phyloP scores from a whole-genome alignment of 2,329 filamentous ascomycete species.

The Pseudogymnoascus sp. region DNA sequence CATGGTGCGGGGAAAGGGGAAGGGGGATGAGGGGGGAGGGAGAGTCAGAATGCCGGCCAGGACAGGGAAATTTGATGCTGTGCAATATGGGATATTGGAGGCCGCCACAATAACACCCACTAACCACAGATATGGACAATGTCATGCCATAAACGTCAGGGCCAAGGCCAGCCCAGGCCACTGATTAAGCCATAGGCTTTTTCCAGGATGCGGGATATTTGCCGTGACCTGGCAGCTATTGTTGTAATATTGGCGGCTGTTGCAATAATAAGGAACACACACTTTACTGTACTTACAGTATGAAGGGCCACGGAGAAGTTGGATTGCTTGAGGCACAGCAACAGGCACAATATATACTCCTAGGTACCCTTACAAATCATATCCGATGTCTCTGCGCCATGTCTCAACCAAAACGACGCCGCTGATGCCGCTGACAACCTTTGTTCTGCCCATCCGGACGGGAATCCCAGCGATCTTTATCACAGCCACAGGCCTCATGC shows the following conservation, averaged over 20 bases:
- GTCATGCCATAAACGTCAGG: neutral
- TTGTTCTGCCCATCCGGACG: neutral
- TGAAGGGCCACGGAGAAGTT: no score
- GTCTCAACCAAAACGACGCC: neutral
- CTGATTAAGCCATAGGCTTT: no score
- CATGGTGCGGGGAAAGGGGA: neutral
- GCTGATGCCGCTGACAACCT: constrained; percentile 1
- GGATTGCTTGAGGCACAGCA: no score
- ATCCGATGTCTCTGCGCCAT: neutral
- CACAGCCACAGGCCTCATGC: neutral
- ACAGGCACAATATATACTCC: neutral
- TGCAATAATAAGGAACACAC: neutral
- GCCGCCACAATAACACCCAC: neutral
- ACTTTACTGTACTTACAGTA: neutral
- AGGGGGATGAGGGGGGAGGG: neutral
- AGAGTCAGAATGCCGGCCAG: neutral
- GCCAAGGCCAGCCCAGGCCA: neutral
- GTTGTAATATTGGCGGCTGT: neutral
- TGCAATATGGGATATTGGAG: constrained; percentile 2
- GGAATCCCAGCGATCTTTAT: neutral
- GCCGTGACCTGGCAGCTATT: constrained; percentile 1
- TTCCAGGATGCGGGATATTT: neutral
- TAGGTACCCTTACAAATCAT: neutral
- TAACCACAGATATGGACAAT: neutral
- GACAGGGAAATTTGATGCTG: constrained; percentile 7